Evolutionary conservation across 140 eudicot species (phyloP), one percentile per base, ranked within the genome.

Genomic region (Erigeron philadelphicus): DNA sequence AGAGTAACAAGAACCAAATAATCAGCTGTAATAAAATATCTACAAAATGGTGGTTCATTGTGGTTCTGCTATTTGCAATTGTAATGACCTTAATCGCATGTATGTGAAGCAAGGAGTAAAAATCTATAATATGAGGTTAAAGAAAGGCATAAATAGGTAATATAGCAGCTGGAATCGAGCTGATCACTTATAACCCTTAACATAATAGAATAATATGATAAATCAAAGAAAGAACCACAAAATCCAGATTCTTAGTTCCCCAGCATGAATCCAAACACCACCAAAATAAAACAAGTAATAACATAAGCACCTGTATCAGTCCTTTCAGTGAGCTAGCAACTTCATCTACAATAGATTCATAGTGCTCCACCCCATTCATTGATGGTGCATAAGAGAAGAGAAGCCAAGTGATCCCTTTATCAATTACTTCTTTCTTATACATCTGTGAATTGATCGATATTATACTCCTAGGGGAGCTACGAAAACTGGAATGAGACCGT

Each of bases 351-450:
- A 80, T 67, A 46, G 88, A 82, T 75, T 89, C 95, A 67, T 73
- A 85, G 54, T 81, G 62, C 43, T 85, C 90, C 59, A 61, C 38
- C 18, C 79, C 91, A 67, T 38, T 78, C 18, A 64, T 67, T 61
- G 83, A 79, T 11, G 98, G 79, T n/a, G 75, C 67, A 72, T 84
- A 80, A 31, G 87, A 83, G 25, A 87, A 57, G 42, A 93, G 44
- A 78, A 93, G 75, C 98, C 96, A 93, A 8, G 90, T 77, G 42
- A 93, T 62, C 44, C 98, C 96, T 70, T 82, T 87, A 56, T 79
- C 85, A 61, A 64, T 78, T 66, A 89, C 80, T 68, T 89, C 94
- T 80, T 89, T 89, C 79, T 58, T 84, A 61, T 82, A 93, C 31
- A 74, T 11, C 50, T 85, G 88, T 43, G 95, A 73, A 71, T 67